phyloP scores from a whole-genome alignment of 2,329 filamentous ascomycete genomes.

The Raffaelea arxii region DNA sequence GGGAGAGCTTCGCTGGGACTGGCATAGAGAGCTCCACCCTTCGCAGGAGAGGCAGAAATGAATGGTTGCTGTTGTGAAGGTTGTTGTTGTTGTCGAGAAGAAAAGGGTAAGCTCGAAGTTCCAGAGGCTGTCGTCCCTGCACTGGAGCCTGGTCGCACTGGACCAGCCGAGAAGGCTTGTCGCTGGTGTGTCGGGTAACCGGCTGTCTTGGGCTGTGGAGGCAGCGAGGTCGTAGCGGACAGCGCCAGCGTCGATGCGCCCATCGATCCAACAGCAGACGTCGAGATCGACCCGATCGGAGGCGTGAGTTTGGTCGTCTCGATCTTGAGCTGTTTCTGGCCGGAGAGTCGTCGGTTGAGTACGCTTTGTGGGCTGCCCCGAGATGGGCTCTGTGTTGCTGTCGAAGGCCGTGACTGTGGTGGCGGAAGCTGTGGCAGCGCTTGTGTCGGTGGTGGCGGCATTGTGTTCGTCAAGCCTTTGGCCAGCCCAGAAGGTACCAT shows the following conservation, averaged over 20 bases:
- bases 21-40: too few relatives aligned
- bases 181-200: conserved; percentile 30
- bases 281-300: conserved; percentile 9
- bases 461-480: conserved; percentile 17
- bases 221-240: conserved; percentile 6
- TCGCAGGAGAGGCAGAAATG: background rate
- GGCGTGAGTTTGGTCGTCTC: conserved; percentile 50
- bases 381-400: conserved; percentile 16
- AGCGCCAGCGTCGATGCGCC: background rate
- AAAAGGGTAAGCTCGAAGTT: too few relatives aligned
- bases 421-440: conserved; percentile 35
- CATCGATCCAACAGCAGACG: too few relatives aligned
- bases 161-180: conserved; percentile 28
- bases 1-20: conserved; percentile 15
- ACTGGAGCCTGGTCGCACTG: conserved; percentile 18
- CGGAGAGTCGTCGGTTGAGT: conserved; percentile 68
- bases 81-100: conserved; percentile 19
- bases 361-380: conserved; percentile 37
- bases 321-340: conserved; percentile 80
- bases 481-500: conserved; percentile 15
- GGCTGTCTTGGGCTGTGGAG: conserved; percentile 19
- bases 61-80: conserved; percentile 20
- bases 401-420: conserved; percentile 23
- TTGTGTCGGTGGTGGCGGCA: conserved; percentile 39
- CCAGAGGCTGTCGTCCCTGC: conserved; percentile 9